phyloP scores from a whole-genome alignment of 306 rosid genomes.

The Comarum palustre region DNA sequence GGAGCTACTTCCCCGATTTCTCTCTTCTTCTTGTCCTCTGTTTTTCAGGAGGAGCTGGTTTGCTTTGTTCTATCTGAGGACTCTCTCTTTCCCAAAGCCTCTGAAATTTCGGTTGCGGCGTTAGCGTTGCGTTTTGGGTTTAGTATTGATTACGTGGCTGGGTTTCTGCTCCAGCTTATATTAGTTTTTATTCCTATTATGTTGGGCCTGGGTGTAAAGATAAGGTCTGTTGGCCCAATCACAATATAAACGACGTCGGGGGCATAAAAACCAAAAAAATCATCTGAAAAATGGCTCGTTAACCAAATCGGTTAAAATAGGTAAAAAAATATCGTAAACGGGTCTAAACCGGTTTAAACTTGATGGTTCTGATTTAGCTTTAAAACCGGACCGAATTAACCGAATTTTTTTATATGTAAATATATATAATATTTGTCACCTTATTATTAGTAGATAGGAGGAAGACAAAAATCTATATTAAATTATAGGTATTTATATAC shows the following conservation, averaged over 20 bases:
- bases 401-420: too few species aligned
- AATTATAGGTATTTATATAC: too few species aligned
- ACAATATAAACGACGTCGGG: background rate
- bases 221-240: background rate
- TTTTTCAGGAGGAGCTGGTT: background rate
- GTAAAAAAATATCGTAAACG: too few species aligned
- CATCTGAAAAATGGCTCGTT: too few species aligned
- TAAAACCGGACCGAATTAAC: too few species aligned
- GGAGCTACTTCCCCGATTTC: slow-evolving; percentile 8
- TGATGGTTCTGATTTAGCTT: too few species aligned
- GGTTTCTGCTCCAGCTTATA: background rate
- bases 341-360: too few species aligned
- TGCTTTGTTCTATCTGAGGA: background rate
- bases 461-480: too few species aligned
- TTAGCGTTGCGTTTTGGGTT: slow-evolving; percentile 3
- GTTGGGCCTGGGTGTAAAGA: background rate
- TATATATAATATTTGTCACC: too few species aligned
- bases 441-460: too few species aligned
- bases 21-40: background rate
- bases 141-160: background rate
- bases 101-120: background rate
- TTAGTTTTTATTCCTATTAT: background rate
- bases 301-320: too few species aligned
- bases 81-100: background rate
- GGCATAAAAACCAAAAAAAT: too few species aligned